These are phyloP conservation scores for Penicillium goetzii DNA, from an alignment of 495 filamentous ascomycete species.

Conservation along the genomic window DNA sequence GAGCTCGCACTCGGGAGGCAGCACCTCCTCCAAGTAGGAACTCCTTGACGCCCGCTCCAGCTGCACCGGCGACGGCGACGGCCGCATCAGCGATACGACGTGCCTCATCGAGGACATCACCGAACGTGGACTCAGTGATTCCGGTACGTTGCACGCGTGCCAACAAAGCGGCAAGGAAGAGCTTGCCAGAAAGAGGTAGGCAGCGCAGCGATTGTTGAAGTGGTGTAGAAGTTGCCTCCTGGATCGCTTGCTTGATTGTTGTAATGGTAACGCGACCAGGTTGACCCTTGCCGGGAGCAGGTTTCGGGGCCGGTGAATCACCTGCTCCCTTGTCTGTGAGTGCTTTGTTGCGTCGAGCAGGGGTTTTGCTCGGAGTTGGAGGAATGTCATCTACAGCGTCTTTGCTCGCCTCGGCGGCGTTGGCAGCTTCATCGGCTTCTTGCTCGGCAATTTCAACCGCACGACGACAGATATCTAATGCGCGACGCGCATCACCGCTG, in stretches of 20 bases:
- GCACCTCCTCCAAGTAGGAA: conserved; percentile 48
- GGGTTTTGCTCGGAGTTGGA: conserved; percentile 52
- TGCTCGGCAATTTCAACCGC: conserved; percentile 95
- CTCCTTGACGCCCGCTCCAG: conserved; percentile 45
- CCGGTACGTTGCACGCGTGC: conserved; percentile 80
- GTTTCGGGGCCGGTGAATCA: conserved; percentile 21
- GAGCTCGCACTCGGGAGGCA: conserved; percentile 62
- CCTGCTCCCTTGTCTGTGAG: conserved; percentile 19
- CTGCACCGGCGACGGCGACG: conserved; percentile 50
- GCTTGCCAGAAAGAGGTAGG: conserved; percentile 78
- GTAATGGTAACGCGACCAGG: conserved; percentile 80
- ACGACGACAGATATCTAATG: conserved; percentile 91
- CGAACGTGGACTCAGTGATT: conserved; percentile 80
- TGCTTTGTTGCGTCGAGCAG: conserved; percentile 39
- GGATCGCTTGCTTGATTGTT: conserved; percentile 90
- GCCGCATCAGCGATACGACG: conserved; percentile 67
- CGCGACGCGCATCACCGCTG: conserved; percentile 88
- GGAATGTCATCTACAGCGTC: conserved; percentile 45
- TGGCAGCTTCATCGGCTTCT: conserved; percentile 50
- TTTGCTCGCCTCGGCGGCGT: conserved; percentile 20
- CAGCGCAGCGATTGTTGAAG: conserved; percentile 84
- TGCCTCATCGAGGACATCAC: conserved; percentile 92
- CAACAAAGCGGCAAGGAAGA: conserved; percentile 82
- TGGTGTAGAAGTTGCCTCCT: conserved; percentile 90
- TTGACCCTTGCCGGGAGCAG: conserved; percentile 32